These are phyloP conservation scores for Pisolithus microcarpus DNA, from an alignment of 768 basidiomycete genomes.

Conservation along the genomic window DNA sequence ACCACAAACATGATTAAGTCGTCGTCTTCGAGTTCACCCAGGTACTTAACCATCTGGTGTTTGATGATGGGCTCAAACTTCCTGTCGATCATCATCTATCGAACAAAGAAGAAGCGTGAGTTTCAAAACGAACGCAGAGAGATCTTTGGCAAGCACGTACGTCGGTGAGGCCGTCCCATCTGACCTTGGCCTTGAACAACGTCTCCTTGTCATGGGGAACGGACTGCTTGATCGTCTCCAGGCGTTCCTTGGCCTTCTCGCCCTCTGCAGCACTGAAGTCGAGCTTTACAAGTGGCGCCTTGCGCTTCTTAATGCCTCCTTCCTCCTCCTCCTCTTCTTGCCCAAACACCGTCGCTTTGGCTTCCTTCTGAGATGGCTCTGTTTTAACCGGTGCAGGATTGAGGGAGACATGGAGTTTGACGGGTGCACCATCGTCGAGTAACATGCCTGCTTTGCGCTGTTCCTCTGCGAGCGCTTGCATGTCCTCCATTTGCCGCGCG, in stretches of 20 bases:
- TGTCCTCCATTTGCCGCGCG: constrained; percentile 90
- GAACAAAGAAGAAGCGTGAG: constrained; percentile 14
- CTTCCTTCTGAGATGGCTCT: constrained; percentile 38
- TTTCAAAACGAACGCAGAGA: background rate
- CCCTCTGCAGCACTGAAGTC: constrained; percentile 83
- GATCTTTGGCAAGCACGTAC: constrained; percentile 37
- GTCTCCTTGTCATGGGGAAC: constrained; percentile 75
- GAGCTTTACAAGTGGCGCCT: constrained; percentile 81
- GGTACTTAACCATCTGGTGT: constrained; percentile 74
- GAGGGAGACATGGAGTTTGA: constrained; percentile 75
- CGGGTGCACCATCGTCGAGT: constrained; percentile 86
- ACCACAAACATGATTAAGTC: constrained; percentile 91
- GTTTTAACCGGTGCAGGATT: constrained; percentile 42
- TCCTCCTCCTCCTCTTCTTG: constrained; percentile 89
- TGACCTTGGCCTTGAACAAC: constrained; percentile 76
- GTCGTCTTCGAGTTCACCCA: constrained; percentile 90
- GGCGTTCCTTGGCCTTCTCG: constrained; percentile 69
- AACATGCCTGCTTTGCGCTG: constrained; percentile 87
- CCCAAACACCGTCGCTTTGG: constrained; percentile 61
- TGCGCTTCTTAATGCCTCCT: constrained; percentile 66
- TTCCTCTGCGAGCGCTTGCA: constrained; percentile 85
- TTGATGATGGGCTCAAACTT: constrained; percentile 85
- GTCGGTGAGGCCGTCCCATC: constrained; percentile 88
- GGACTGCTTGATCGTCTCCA: constrained; percentile 68
- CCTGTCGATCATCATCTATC: constrained; percentile 68